Evolutionary conservation across 371 early-diverging fungal genomes (phyloP).

Genomic region (Syncephalis fuscata): DNA sequence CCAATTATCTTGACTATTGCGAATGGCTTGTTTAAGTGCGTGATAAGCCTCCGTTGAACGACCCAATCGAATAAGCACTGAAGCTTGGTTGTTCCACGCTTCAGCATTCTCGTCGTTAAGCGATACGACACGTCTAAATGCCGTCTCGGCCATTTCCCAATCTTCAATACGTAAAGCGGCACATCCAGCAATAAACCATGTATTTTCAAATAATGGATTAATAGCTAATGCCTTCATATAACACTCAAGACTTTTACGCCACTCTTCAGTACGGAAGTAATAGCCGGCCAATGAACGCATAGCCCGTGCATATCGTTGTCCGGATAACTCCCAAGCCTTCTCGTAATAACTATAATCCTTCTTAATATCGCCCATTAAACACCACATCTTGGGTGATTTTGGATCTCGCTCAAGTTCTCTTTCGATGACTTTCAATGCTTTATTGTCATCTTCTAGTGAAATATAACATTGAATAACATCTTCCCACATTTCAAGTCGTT

Average conservation of each 20-base stretch:
- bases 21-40: conserved; percentile 68
- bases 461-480: conserved; percentile 73
- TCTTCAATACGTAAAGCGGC: conserved; percentile 70
- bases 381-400: conserved; percentile 64
- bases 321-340: conserved; percentile 80
- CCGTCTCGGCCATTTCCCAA: conserved; percentile 53
- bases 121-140: conserved; percentile 59
- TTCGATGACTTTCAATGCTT: conserved; percentile 57
- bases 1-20: conserved; percentile 63
- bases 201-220: conserved; percentile 86
- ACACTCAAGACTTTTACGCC: conserved; percentile 26
- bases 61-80: conserved; percentile 50
- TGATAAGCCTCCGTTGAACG: conserved; percentile 62
- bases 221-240: conserved; percentile 65
- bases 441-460: conserved; percentile 59
- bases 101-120: conserved; percentile 77
- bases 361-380: conserved; percentile 77
- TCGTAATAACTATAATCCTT: conserved; percentile 59
- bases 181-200: conserved; percentile 93
- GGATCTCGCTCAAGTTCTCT: conserved; percentile 46
- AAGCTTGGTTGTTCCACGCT: conserved; percentile 93
- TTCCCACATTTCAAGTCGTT: conserved; percentile 88
- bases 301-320: conserved; percentile 66
- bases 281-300: conserved; percentile 82
- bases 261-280: conserved; percentile 45